Conservation (phyloP, 805 yeast species). For the Candida parachauliodes region DNA sequence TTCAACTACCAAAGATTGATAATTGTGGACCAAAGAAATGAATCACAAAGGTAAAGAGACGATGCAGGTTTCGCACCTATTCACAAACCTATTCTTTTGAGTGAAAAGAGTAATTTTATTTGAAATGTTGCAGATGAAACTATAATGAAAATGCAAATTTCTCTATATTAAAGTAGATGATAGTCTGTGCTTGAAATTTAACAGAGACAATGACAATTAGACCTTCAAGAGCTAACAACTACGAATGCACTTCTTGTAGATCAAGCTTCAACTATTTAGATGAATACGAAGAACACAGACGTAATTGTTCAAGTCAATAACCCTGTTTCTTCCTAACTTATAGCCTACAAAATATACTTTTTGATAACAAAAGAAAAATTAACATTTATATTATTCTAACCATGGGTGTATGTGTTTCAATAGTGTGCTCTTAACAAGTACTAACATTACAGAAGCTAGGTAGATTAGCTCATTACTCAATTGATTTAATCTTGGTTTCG, state of each 20-base stretch:
- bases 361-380: constrained; percentile 1
- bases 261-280: background rate
- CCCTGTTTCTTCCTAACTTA: no score
- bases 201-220: background rate
- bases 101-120: background rate
- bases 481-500: constrained; percentile 76
- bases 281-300: background rate
- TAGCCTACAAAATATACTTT: no score
- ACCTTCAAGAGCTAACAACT: background rate
- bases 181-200: no score
- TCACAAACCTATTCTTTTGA: background rate
- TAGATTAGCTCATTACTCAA: constrained; percentile 61
- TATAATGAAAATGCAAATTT: no score
- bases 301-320: background rate
- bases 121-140: background rate
- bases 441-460: constrained; percentile 41
- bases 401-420: constrained; percentile 1
- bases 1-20: constrained; percentile 4
- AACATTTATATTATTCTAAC: background rate
- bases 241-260: constrained; percentile 1
- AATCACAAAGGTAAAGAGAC: no score
- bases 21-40: background rate
- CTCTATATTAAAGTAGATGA: no score
- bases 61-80: no score
- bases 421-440: background rate